Base-by-base conservation (phyloP, 2,329 filamentous ascomycete species). In the Colletotrichum viniferum region DNA sequence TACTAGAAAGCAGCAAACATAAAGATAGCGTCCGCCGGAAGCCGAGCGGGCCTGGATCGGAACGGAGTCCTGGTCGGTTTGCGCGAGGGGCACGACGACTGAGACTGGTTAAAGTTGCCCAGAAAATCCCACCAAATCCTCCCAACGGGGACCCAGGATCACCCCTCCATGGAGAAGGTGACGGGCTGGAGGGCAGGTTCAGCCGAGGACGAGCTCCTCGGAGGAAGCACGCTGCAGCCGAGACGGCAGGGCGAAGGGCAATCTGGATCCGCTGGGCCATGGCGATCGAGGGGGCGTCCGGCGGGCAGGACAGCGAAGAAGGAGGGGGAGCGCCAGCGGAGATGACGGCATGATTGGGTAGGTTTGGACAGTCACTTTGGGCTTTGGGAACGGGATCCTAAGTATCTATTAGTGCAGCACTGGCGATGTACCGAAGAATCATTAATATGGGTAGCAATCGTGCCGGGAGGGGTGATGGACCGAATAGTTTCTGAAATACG, bases 11-110 rank as follows among this genome's bases (percentile, higher is more conserved):
- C 16, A 75, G 63, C 64, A 73, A 52, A 76, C 69, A 73, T 60
- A 69, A 64, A 69, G 69, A 60, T 36, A 60, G 73, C n/a, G 69
- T 43, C 63, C 69, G 48, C 43, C 69, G 73, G 69, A 76, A 64
- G 69, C 73, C 73, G 73, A 73, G 63, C 69, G 73, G 63, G 63
- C 73, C 63, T 76, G 58, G n/a, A 69, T 76, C 69, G 63, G 69
- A 73, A 63, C 69, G 56, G 64, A 38, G 28, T 52, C 43, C 43
- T 52, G 43, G 43, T 48, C 26, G 43, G 13, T 55, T 60, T n/a
- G 63, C 24, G 55, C 56, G 69, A 68, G 73, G 34, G 61, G 34
- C 58, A 62, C n/a, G 18, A 64, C 56, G n/a, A 65, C 60, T 38
- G 21, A 60, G 63, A 60, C 63, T 63, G 69, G 73, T 60, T 60